Evolutionary conservation across 2,329 filamentous ascomycete genomes (phyloP), one percentile per base, ranked within the genome.

Genomic region (Aspergillus vadensis): DNA sequence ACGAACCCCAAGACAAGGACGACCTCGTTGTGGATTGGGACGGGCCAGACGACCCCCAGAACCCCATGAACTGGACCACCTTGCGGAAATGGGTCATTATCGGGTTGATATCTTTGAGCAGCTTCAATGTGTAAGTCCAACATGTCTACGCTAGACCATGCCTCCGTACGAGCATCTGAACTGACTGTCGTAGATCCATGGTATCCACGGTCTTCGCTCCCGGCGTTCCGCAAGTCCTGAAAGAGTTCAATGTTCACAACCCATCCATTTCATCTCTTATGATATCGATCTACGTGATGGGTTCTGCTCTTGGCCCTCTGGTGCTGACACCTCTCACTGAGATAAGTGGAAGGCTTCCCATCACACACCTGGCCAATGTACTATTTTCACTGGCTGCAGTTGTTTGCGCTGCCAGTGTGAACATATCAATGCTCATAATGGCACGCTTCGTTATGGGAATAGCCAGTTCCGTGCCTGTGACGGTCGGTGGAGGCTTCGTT

Each of bases 381-480:
- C 80, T 86, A 57, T 90, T 89, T 70, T 82, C 85, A 60, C 69
- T 83, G 0, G 88, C 85, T 76, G 84, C 85, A 43, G 81, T 90
- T 62, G 87, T 85, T 0, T 88, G 86, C 60, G 88, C 85, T 1
- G 74, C 89, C 3, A 80, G 85, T 1, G 82, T 83, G 0, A 77
- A 74, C 5, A 77, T 89, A 55, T 71, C 71, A 17, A 72, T 81
- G 53, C 77, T 88, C 39, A 81, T 88, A 55, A 80, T 75, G 5
- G 87, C 83, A 57, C 80, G 82, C 2, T 72, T 84, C 19, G 62
- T 84, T 17, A 76, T 76, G 59, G 82, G 82, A 0, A 65, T 80
- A 61, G 77, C 77, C 25, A 80, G 78, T 14, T 76, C 76, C 0
- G 75, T 76, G 1, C 83, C 86, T 0, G 67, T 83, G 12, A 81